Evolutionary conservation across 129 eudicot genomes (phyloP).

Genomic region (sunflower (Helianthus annuus)): HanXRQr2.0-SUNRISE NC_035442.2:62064589-62065088

Average conservation of each 20-base stretch:
- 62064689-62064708: too few relatives aligned
- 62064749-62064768: slow-evolving; percentile 19
- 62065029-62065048: slow-evolving; percentile 57
- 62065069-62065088: slow-evolving; percentile 33
- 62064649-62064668: too few relatives aligned
- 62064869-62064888: slow-evolving; percentile 18
- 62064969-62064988: slow-evolving; percentile 1
- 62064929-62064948: not conserved
- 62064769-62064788: slow-evolving; percentile 8
- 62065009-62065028: slow-evolving; percentile 64
- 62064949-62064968: not conserved
- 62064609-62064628: too few relatives aligned
- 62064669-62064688: too few relatives aligned
- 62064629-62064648: too few relatives aligned
- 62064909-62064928: not conserved
- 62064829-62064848: slow-evolving; percentile 15
- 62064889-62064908: not conserved
- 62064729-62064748: not conserved
- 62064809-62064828: slow-evolving; percentile 40
- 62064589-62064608: too few relatives aligned
- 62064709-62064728: not conserved
- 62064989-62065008: slow-evolving; percentile 45
- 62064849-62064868: not conserved
- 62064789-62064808: slow-evolving; percentile 18
- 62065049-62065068: slow-evolving; percentile 52